Evolutionary conservation across 2,329 filamentous ascomycete species (phyloP), one percentile per base, ranked within the genome.

Genomic region (Fusarium marasasianum): DNA sequence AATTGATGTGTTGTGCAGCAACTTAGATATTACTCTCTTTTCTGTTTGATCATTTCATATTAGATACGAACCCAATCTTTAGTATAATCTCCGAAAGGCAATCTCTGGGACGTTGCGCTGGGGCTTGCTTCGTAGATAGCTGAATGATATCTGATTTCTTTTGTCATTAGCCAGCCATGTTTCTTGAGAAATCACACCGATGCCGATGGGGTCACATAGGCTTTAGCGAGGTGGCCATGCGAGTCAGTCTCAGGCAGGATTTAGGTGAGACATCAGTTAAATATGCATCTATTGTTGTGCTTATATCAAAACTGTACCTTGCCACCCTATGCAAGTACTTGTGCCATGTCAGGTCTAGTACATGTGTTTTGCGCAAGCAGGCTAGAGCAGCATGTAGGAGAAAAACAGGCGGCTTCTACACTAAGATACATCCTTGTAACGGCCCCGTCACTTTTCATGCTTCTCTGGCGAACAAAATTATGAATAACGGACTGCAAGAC

Each of bases 1-100:
- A 29, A 43, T 22, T 22, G 51, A 29, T 59, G 31, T 61, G 53
- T 50, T 63, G 53, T 45, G 44, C 29, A 33, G 37, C 40, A 66
- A 45, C 35, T n/a, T 74, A 74, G 72, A 75, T 74, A 69, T 60
- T 54, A 69, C 72, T 72, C 63, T 57, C 51, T 71, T 57, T 56
- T 68, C 33, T 64, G 29, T 53, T 56, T 45, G 35, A 12, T 37
- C 29, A 45, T 48, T 24, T 47, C 59, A 51, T 69, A 64, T 47
- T 74, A 75, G 68, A 74, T 75, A 66, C 50, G 17, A 59, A 73
- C 14, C 33, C 18, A 31, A 18, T 11, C 4, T 29, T 24, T 18
- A 45, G 15, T 40, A 29, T 20, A 22, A 26, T 66, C 22, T 35
- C 20, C 41, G 24, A 13, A 53, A 26, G 13, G 29, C 35, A 40